Base-by-base conservation (phyloP, 768 basidiomycete genomes). In the Boletus pseudopeckii region DNA sequence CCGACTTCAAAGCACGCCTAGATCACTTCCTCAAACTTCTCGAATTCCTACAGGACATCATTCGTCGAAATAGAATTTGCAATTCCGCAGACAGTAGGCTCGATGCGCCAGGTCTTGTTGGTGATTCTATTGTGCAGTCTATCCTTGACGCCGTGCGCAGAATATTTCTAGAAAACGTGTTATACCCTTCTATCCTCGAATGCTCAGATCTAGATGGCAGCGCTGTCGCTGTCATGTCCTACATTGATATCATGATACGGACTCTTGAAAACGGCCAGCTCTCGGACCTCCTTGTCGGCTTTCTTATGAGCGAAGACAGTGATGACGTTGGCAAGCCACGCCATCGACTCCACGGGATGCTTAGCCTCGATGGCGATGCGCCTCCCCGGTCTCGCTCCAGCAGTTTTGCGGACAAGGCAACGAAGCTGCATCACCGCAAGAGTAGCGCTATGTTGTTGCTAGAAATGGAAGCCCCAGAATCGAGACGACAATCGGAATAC, bases 161-260 rank as follows among this genome's bases (percentile, higher is more conserved):
- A 18, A 88, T 91, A 51, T 98, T 98, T 74, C 77, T 98, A 5
- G 89, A 95, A 71, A 96, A 93, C 61, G 87, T 98, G 20, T 74
- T 98, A 30, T 96, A 96, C 67, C 91, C 96, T 0, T 91, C 92
- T 10, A 83, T 98, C 47, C 77, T 97, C 45, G 95, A 98, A 66
- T 95, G 92, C 70, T 94, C 94, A 0, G 90, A 92, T 55, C 66
- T 77, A 5, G 96, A 98, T 67, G 96, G 96, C n/a, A 96, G 93
- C 56, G 90, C 94, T 0, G 88, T 97, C 2, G 94, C 96, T 10
- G 94, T 98, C 50, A 85, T 98, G 82, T 92, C 90, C 15, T 98
- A 98, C 66, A 84, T 98, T 58, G 92, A 97, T 60, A 82, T 92
- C 63, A 88, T 92, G 79, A 78, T 93, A 48, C 80, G 84, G 53